Percentiles rank a stretch among this genome's conserved stretches.
These are phyloP conservation scores for Conticribra weissflogii DNA, from an alignment of 108 stramenopile genomes.

Conservation along the genomic window DNA sequence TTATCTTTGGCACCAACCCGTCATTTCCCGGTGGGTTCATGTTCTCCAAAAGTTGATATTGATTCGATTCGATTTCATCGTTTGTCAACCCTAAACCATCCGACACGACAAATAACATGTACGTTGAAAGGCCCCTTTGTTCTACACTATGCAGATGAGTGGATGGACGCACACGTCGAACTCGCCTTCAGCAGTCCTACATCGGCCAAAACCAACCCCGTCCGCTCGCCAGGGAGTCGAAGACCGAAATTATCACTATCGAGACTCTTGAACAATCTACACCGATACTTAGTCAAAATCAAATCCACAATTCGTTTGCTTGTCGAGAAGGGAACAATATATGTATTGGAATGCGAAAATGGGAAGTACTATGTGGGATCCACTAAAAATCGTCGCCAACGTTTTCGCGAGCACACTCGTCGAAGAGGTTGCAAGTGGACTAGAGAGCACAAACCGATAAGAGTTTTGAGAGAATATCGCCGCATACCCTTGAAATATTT, in stretches of 20 bases:
- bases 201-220: neutral
- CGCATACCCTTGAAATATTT: slow-evolving; percentile 52
- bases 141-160: slow-evolving; percentile 35
- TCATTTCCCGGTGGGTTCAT: no score
- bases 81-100: no score
- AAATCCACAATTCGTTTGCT: slow-evolving; percentile 17
- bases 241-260: neutral
- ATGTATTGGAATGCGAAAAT: slow-evolving; percentile 65
- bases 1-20: no score
- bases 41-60: no score
- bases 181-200: slow-evolving; percentile 23
- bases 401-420: slow-evolving; percentile 51
- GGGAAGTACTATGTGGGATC: slow-evolving; percentile 76
- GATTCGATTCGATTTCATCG: no score
- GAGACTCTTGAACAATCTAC: slow-evolving; percentile 1
- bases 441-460: slow-evolving; percentile 48
- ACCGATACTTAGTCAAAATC: neutral
- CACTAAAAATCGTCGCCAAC: slow-evolving; percentile 53
- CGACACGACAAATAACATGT: no score
- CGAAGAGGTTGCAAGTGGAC: slow-evolving; percentile 68
- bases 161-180: slow-evolving; percentile 35
- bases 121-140: no score
- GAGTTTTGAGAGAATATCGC: slow-evolving; percentile 47
- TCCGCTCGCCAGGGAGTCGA: neutral
- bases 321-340: slow-evolving; percentile 52